Evolutionary conservation across 2,329 filamentous ascomycete species (phyloP).

Genomic region (Neocucurbitaria cava): DNA sequence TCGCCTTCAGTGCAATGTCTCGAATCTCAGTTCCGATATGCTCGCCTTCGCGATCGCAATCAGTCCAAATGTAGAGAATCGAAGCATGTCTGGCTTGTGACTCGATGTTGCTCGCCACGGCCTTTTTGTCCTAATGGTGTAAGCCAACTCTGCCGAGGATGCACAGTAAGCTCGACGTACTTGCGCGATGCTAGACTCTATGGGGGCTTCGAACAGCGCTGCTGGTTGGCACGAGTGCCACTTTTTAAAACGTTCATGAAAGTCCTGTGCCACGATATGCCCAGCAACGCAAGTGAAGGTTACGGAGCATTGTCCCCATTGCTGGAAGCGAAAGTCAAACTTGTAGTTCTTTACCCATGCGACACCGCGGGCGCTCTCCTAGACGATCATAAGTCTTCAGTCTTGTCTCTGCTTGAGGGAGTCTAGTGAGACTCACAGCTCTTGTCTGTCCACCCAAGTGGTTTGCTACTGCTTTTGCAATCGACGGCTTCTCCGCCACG

Average conservation of each 20-base stretch:
- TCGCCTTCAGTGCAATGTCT: constrained; percentile 77
- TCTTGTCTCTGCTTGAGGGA: constrained; percentile 50
- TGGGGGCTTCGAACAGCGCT: constrained; percentile 80
- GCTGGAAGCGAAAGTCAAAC: constrained; percentile 87
- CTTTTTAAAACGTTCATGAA: constrained; percentile 73
- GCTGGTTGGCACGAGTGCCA: constrained; percentile 85
- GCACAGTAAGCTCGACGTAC: not conserved
- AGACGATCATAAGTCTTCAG: not conserved
- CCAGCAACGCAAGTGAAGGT: constrained; percentile 94
- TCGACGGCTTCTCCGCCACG: constrained; percentile 89
- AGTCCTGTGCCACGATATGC: constrained; percentile 83
- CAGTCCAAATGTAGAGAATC: constrained; percentile 94
- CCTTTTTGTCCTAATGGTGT: constrained; percentile 70
- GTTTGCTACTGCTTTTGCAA: constrained; percentile 89
- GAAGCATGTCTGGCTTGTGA: constrained; percentile 75
- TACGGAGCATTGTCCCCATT: constrained; percentile 82
- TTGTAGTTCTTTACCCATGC: constrained; percentile 92
- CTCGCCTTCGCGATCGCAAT: constrained; percentile 97
- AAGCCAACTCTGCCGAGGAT: constrained; percentile 9
- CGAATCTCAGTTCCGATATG: constrained; percentile 94
- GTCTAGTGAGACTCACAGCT: constrained; percentile 59
- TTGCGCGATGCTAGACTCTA: constrained; percentile 69
- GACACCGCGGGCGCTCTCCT: constrained; percentile 72
- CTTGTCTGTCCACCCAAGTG: constrained; percentile 84
- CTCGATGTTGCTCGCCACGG: constrained; percentile 85